phyloP scores from a whole-genome alignment of 768 basidiomycete genomes.

The Pulveroboletus ravenelii region DNA sequence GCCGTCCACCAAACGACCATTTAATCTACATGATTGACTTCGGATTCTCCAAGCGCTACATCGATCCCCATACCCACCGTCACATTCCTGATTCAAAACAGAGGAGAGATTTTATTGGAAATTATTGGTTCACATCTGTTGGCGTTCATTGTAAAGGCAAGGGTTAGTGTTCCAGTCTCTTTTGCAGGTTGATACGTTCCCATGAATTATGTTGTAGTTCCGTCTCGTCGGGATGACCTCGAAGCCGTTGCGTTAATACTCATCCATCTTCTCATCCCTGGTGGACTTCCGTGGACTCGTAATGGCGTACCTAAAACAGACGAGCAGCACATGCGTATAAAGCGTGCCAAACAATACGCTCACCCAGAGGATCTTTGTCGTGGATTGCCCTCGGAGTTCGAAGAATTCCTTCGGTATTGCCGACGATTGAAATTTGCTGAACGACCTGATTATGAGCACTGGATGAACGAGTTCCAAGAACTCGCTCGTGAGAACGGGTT shows the following conservation, averaged over 20 bases:
- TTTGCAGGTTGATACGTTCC: constrained; percentile 12
- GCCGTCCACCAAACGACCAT: constrained; percentile 52
- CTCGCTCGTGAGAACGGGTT: constrained; percentile 61
- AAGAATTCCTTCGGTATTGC: constrained; percentile 72
- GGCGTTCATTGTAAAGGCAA: constrained; percentile 73
- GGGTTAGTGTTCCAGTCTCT: constrained; percentile 39
- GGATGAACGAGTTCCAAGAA: constrained; percentile 60
- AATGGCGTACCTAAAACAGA: constrained; percentile 75
- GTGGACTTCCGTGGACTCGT: constrained; percentile 73
- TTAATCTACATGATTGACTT: constrained; percentile 82
- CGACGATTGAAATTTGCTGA: constrained; percentile 65
- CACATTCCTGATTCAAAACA: constrained; percentile 67
- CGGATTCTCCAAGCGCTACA: constrained; percentile 76
- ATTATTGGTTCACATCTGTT: constrained; percentile 81
- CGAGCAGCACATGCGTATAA: constrained; percentile 56
- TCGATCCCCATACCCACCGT: constrained; percentile 57
- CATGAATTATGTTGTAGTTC: constrained; percentile 44
- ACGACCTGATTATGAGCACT: constrained; percentile 59
- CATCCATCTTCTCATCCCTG: constrained; percentile 73
- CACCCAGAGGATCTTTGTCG: constrained; percentile 64
- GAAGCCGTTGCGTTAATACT: constrained; percentile 77
- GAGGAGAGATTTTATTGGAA: constrained; percentile 74
- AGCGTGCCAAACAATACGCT: constrained; percentile 57
- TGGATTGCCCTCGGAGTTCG: constrained; percentile 65
- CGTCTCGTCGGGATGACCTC: constrained; percentile 74